Base-by-base conservation (phyloP, 176 grass and related monocot species). In the Otatea glauca region DNA sequence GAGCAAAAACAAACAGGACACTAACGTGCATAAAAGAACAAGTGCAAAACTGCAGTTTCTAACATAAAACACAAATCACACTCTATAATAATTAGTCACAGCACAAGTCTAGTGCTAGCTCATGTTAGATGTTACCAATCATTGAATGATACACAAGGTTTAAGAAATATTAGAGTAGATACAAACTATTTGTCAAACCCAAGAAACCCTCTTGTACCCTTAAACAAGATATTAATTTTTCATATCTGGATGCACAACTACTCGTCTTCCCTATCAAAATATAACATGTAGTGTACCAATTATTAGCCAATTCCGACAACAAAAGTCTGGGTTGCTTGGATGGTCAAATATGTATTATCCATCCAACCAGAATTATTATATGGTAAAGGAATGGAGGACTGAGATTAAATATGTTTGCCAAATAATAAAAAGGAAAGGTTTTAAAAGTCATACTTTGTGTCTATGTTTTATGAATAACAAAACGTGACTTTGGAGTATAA, bases 11-110 rank as follows among this genome's bases (percentile, higher is more conserved):
- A 56, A 87, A 59, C 41, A 78, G 5, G 25, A 56, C 55, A 81
- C 23, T 73, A 48, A 70, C 49, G 29, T 72, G 55, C 65, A 73
- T 14, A 72, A 61, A 62, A 56, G 41, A 53, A 42, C 61, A 49
- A 51, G 27, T 50, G 47, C 44, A 53, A 54, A 53, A 55, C 27
- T 55, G 54, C 9, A 59, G 55, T 23, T 59, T 23, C 21, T 23
- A 59, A 59, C 55, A 59, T 8, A 58, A 23, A 59, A 23, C 47
- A 49, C 47, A 49, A 49, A 59, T 59, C 55, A 59, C 8, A 59
- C 21, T 59, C 3, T 8, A 59, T 8, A 59, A 59, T 59, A 59
- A 59, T 23, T 59, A 43, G 42, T 23, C 21, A 10, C 21, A 23
- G 21, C 21, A 8, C 1, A 10, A 23, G 55, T 59, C 7, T n/a